Evolutionary conservation across 1,284 basidiomycete genomes (phyloP).

Genomic region (Rhodotorula sp.): DNA sequence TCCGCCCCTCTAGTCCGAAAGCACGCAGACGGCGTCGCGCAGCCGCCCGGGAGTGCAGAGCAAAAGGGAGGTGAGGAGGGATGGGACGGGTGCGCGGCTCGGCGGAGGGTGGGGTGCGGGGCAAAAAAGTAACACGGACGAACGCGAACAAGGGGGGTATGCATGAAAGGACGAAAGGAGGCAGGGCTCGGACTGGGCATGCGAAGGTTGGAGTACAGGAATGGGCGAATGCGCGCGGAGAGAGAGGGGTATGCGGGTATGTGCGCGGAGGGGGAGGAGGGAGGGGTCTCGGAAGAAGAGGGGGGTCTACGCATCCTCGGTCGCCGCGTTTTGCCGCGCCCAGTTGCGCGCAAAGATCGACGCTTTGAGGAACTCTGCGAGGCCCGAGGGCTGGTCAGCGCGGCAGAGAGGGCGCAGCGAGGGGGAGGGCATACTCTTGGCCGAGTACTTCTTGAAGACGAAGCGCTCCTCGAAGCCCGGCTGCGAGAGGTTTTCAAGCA

Average conservation of each 20-base stretch:
- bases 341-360: conserved; percentile 59
- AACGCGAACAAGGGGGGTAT: neutral
- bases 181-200: neutral
- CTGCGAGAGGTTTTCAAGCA: conserved; percentile 82
- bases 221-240: neutral
- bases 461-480: conserved; percentile 79
- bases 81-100: neutral
- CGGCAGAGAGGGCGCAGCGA: neutral
- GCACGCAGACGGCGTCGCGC: too few species aligned
- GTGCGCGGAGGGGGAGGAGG: neutral
- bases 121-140: neutral
- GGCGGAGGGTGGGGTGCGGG: too few species aligned
- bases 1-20: neutral
- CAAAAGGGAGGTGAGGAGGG: neutral
- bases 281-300: neutral
- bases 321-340: conserved; percentile 47
- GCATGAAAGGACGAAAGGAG: neutral
- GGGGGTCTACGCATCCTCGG: conserved; percentile 1
- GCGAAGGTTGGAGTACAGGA: neutral
- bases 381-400: neutral
- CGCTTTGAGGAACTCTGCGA: conserved; percentile 72
- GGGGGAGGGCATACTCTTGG: conserved; percentile 64
- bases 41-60: neutral
- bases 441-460: conserved; percentile 94
- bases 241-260: conserved; percentile 3